These are phyloP conservation scores for Hibiscus trionum DNA, from an alignment of 345 rosid species.

Conservation along the genomic window DNA sequence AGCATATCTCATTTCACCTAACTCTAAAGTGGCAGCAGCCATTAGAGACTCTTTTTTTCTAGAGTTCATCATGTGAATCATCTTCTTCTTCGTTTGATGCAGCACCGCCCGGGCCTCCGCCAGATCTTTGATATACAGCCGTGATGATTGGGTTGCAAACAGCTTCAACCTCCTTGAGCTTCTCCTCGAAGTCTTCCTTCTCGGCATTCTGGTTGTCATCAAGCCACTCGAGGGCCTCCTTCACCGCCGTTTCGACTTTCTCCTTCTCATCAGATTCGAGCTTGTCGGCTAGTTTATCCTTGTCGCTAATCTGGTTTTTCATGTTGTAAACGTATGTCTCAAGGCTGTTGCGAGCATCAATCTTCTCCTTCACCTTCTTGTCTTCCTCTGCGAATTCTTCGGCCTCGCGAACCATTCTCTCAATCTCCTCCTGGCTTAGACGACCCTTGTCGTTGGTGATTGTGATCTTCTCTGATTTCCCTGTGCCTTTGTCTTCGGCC, in stretches of 20 bases:
- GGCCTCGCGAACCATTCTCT: slow-evolving; percentile 86
- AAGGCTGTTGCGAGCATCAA: slow-evolving; percentile 85
- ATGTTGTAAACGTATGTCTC: slow-evolving; percentile 86
- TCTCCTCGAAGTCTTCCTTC: slow-evolving; percentile 90
- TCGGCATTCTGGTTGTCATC: slow-evolving; percentile 88
- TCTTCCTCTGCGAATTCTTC: slow-evolving; percentile 98
- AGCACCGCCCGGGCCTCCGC: slow-evolving; percentile 69
- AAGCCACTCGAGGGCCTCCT: slow-evolving; percentile 91
- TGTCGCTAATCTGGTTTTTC: slow-evolving; percentile 90
- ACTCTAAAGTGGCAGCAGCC: not conserved
- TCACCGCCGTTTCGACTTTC: slow-evolving; percentile 65
- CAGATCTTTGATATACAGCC: slow-evolving; percentile 75
- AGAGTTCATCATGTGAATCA: slow-evolving; percentile 54
- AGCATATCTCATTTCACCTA: no score
- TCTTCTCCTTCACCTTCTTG: slow-evolving; percentile 88
- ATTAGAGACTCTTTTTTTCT: slow-evolving; percentile 9
- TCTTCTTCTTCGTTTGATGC: slow-evolving; percentile 35
- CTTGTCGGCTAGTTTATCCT: slow-evolving; percentile 95
- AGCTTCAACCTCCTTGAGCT: slow-evolving; percentile 92
- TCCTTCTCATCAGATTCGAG: slow-evolving; percentile 88
- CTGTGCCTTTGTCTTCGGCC: slow-evolving; percentile 90
- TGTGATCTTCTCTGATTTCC: slow-evolving; percentile 89
- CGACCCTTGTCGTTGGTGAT: slow-evolving; percentile 98
- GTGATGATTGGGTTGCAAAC: slow-evolving; percentile 88
- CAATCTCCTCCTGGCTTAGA: slow-evolving; percentile 92